Percentiles rank a stretch among this genome's conserved stretches.
phyloP scores from a whole-genome alignment of 2,329 filamentous ascomycete genomes.

The Graphilbum sp. region DNA sequence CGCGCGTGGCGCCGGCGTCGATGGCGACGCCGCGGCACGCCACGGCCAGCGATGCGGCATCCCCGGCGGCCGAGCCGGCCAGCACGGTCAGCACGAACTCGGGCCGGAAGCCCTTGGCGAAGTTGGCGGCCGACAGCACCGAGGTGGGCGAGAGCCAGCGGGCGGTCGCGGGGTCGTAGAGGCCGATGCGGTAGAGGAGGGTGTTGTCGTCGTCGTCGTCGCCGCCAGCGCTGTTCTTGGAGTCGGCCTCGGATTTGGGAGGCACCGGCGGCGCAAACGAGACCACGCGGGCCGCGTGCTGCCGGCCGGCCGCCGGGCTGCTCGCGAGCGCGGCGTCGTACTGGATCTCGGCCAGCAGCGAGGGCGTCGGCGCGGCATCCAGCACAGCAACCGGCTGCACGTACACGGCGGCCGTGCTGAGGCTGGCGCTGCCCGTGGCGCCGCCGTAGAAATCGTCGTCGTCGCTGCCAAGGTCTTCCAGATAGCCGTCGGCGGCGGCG shows the following conservation, averaged over 20 bases:
- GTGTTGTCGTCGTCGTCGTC: background rate
- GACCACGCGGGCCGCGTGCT: constrained; percentile 25
- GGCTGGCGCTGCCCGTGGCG: constrained; percentile 9
- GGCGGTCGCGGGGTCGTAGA: constrained; percentile 31
- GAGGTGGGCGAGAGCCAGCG: constrained; percentile 39
- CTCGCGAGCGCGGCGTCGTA: constrained; percentile 29
- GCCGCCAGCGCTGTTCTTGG: too few relatives aligned
- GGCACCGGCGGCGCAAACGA: constrained; percentile 39
- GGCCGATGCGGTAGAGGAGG: constrained; percentile 36
- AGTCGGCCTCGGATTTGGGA: too few relatives aligned
- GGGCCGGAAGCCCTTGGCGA: constrained; percentile 44
- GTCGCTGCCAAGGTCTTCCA: constrained; percentile 5
- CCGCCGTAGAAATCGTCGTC: background rate
- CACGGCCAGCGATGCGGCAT: constrained; percentile 13
- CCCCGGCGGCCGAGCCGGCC: constrained; percentile 13
- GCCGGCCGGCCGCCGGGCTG: background rate
- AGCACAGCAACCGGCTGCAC: constrained; percentile 30
- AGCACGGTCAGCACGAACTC: constrained; percentile 34
- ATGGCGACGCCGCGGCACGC: constrained; percentile 38
- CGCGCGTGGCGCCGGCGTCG: constrained; percentile 47
- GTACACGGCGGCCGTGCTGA: constrained; percentile 34
- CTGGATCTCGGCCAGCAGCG: constrained; percentile 35
- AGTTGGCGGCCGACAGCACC: constrained; percentile 38
- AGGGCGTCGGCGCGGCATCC: constrained; percentile 18
- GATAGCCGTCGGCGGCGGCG: background rate